Percentiles rank a stretch among this genome's conserved stretches.
Conservation (phyloP, 2,329 filamentous ascomycete species). For the Septoria petroselini region DNA sequence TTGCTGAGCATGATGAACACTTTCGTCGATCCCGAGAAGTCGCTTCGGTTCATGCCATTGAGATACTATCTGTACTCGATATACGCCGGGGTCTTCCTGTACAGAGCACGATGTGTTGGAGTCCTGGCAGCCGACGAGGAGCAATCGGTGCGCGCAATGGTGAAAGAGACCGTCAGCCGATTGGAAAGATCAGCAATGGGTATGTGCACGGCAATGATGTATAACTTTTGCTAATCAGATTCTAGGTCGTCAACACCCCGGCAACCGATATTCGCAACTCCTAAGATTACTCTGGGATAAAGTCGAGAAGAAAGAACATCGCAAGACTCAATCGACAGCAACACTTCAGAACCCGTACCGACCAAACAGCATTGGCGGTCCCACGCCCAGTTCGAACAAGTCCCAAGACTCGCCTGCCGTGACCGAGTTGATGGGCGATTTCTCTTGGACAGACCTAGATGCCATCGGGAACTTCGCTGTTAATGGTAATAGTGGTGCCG, state of each 20-base stretch:
- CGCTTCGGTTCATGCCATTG: conserved; percentile 49
- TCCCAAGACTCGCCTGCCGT: conserved; percentile 42
- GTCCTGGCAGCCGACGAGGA: conserved; percentile 50
- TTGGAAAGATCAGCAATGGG: conserved; percentile 47
- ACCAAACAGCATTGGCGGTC: conserved; percentile 41
- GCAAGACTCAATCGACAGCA: conserved; percentile 25
- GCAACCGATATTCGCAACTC: conserved; percentile 47
- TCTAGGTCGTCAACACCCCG: conserved; percentile 43
- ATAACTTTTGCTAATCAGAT: neutral
- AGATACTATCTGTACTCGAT: conserved; percentile 51
- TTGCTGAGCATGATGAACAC: conserved; percentile 51
- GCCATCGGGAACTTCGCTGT: conserved; percentile 50
- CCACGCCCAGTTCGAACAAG: conserved; percentile 32
- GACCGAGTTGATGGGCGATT: conserved; percentile 49
- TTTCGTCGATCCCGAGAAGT: conserved; percentile 49
- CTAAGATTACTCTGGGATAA: conserved; percentile 50
- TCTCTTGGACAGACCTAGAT: conserved; percentile 49
- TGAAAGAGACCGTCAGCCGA: conserved; percentile 46
- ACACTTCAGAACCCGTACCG: conserved; percentile 41
- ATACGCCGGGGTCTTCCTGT: conserved; percentile 50
- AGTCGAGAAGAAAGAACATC: conserved; percentile 39
- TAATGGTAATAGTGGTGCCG: conserved; percentile 39
- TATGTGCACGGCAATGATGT: neutral
- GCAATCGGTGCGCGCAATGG: conserved; percentile 46
- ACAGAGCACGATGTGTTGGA: conserved; percentile 48